These are phyloP conservation scores for Boletus pseudo-olivaceus DNA, from an alignment of 768 basidiomycete species.

Conservation along the genomic window DNA sequence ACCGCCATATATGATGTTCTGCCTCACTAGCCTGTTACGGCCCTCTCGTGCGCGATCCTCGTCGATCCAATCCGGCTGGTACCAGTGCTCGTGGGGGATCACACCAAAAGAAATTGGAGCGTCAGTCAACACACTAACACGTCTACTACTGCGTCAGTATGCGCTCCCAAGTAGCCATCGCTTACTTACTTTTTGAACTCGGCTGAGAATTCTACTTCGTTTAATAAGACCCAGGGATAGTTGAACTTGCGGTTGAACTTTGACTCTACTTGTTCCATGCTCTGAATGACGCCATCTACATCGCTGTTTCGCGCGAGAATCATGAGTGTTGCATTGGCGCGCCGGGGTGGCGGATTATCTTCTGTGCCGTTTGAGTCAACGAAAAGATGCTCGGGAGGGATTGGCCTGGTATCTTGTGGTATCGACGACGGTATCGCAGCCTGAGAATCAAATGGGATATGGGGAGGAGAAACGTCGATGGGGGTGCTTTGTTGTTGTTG, in stretches of 20 bases:
- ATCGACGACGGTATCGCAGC: not conserved
- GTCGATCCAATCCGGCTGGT: slow-evolving; percentile 71
- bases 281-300: slow-evolving; percentile 40
- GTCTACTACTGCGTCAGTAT: slow-evolving; percentile 27
- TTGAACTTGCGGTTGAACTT: slow-evolving; percentile 54
- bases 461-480: not conserved
- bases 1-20: slow-evolving; percentile 51
- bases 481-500: not conserved
- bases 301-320: slow-evolving; percentile 52
- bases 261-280: slow-evolving; percentile 54
- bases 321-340: slow-evolving; percentile 60
- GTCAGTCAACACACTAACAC: slow-evolving; percentile 36
- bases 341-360: slow-evolving; percentile 3
- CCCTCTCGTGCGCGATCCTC: slow-evolving; percentile 55
- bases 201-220: slow-evolving; percentile 54
- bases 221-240: slow-evolving; percentile 65
- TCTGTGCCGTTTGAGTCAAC: not conserved
- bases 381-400: slow-evolving; percentile 3
- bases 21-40: slow-evolving; percentile 47
- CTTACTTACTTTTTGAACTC: slow-evolving; percentile 46
- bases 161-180: not conserved
- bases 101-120: slow-evolving; percentile 50
- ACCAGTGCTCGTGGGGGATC: slow-evolving; percentile 62
- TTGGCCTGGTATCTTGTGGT: not conserved
- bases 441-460: not conserved